These are phyloP conservation scores for Cubamyces lactineus DNA, from an alignment of 768 basidiomycete genomes.

Conservation along the genomic window DNA sequence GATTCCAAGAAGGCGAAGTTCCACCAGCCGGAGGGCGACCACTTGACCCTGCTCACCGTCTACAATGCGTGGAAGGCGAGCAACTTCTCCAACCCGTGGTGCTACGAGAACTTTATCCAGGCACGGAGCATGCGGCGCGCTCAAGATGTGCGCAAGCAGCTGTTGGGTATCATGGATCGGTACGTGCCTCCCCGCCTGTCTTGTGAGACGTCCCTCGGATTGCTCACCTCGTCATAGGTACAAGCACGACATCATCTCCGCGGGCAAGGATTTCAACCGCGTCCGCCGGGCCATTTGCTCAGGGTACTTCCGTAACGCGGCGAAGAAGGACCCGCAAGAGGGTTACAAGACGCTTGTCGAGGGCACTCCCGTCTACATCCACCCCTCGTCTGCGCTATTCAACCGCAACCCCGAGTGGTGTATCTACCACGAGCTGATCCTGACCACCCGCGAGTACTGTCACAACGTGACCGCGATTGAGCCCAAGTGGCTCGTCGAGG, in stretches of 20 bases:
- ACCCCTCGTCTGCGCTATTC: slow-evolving; percentile 95
- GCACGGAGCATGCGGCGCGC: slow-evolving; percentile 96
- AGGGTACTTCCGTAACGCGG: slow-evolving; percentile 97
- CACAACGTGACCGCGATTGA: slow-evolving; percentile 94
- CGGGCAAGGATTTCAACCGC: slow-evolving; percentile 89
- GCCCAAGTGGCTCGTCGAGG: slow-evolving; percentile 98
- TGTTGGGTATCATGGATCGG: slow-evolving; percentile 99
- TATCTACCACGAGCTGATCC: slow-evolving; percentile 92
- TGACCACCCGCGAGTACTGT: slow-evolving; percentile 96
- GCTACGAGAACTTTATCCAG: slow-evolving; percentile 98
- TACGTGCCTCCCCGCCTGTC: slow-evolving; percentile 41
- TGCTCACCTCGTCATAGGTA: slow-evolving; percentile 55
- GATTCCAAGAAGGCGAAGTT: slow-evolving; percentile 99
- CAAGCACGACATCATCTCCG: slow-evolving; percentile 94
- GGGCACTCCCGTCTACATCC: slow-evolving; percentile 98
- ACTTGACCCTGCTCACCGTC: slow-evolving; percentile 88
- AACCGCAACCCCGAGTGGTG: slow-evolving; percentile 97
- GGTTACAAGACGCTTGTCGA: slow-evolving; percentile 98
- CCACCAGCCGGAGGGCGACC: slow-evolving; percentile 98
- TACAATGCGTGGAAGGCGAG: slow-evolving; percentile 99
- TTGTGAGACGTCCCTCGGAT: neutral
- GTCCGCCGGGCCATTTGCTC: slow-evolving; percentile 96
- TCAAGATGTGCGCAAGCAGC: slow-evolving; percentile 96
- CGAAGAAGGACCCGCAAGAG: slow-evolving; percentile 98
- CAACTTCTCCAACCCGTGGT: slow-evolving; percentile 98